A percentile compares a stretch with the other conserved stretches of the same genome.
Conservation (phyloP, 2,329 filamentous ascomycete species). For the Aspergillus flavus region DNA sequence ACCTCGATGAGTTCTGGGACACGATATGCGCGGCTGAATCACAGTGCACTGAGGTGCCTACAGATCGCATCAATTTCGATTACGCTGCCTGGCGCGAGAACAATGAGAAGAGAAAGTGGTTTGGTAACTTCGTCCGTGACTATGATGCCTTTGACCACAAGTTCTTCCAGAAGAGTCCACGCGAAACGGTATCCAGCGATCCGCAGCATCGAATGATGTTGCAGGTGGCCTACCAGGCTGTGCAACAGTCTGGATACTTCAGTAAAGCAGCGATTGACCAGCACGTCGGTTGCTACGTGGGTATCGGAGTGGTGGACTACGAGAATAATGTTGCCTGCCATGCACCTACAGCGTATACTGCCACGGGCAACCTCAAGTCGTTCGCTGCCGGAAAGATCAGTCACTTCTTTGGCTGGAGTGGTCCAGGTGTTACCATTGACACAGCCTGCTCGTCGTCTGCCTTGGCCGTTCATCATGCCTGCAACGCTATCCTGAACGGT, state of each 20-base stretch:
- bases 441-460: slow-evolving; percentile 47
- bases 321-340: slow-evolving; percentile 31
- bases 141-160: slow-evolving; percentile 33
- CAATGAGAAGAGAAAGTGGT: slow-evolving; percentile 15
- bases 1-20: slow-evolving; percentile 37
- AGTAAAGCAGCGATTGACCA: not conserved
- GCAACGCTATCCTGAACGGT: slow-evolving; percentile 20
- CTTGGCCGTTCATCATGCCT: slow-evolving; percentile 38
- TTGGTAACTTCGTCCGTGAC: slow-evolving; percentile 24
- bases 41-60: slow-evolving; percentile 32
- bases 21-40: slow-evolving; percentile 32
- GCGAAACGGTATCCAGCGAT: slow-evolving; percentile 31
- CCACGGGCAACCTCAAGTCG: slow-evolving; percentile 19
- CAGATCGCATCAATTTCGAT: slow-evolving; percentile 26
- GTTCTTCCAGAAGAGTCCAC: slow-evolving; percentile 34
- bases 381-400: slow-evolving; percentile 38
- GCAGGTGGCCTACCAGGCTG: slow-evolving; percentile 33
- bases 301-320: slow-evolving; percentile 30
- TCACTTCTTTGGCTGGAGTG: slow-evolving; percentile 49
- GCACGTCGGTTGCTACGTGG: slow-evolving; percentile 33
- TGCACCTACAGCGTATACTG: slow-evolving; percentile 31
- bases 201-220: slow-evolving; percentile 35
- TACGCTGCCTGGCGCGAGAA: slow-evolving; percentile 20
- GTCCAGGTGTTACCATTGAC: slow-evolving; percentile 45
- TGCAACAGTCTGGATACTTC: slow-evolving; percentile 37